These are phyloP conservation scores for Hygrophoropsis aurantiaca DNA, from an alignment of 768 basidiomycete species.

Conservation along the genomic window DNA sequence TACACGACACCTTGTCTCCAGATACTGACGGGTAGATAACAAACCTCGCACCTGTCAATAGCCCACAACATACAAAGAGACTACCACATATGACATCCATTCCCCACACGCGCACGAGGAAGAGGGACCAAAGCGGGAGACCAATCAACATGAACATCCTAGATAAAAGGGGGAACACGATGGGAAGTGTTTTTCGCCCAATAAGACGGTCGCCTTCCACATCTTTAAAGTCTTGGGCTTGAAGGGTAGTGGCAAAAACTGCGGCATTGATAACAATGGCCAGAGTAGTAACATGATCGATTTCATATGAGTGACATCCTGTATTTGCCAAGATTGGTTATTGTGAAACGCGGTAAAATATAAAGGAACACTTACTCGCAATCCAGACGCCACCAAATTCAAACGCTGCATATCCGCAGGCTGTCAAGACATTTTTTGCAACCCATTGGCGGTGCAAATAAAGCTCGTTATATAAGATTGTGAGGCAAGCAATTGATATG, in stretches of 20 bases:
- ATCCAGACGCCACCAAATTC: conserved; percentile 37
- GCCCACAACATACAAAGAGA: conserved; percentile 24
- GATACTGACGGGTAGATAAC: conserved; percentile 17
- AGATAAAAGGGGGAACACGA: conserved; percentile 36
- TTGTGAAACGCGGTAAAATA: neutral
- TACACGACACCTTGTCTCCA: conserved; percentile 27
- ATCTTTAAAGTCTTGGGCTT: conserved; percentile 39
- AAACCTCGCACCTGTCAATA: conserved; percentile 24
- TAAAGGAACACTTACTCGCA: conserved; percentile 25
- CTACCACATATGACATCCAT: conserved; percentile 24
- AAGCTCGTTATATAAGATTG: conserved; percentile 31
- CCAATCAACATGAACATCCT: conserved; percentile 24
- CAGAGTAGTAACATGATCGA: conserved; percentile 25
- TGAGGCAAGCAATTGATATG: conserved; percentile 18
- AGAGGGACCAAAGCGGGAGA: conserved; percentile 30
- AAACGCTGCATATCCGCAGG: conserved; percentile 36
- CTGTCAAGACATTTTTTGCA: conserved; percentile 34
- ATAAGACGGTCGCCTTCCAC: conserved; percentile 39
- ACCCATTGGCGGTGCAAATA: conserved; percentile 28
- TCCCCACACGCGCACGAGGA: conserved; percentile 23
- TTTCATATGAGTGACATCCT: conserved; percentile 22
- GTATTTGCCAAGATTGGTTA: conserved; percentile 5
- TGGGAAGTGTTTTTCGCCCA: conserved; percentile 44
- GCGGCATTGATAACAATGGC: conserved; percentile 30
- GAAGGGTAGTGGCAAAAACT: conserved; percentile 37